Evolutionary conservation across 148 eudicot species (phyloP), one percentile per base, ranked within the genome.

Genomic region (Vaccinium myrtillus): DNA sequence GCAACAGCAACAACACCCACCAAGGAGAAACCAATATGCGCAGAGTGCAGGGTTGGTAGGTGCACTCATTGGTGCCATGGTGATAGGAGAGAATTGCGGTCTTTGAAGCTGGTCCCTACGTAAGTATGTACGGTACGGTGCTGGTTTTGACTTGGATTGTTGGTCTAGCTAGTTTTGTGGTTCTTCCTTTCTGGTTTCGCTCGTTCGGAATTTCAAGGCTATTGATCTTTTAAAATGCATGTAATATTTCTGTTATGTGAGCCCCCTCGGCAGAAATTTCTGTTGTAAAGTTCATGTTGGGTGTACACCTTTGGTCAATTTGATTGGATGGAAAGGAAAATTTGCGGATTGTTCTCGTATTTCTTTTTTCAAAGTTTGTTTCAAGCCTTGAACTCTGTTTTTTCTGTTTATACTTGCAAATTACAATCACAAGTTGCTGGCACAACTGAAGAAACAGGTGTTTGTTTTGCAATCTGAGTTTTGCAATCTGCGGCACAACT

Each of bases 41-140:
- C 77, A 87, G 91, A 90, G 94, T 9, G 54, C 87, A 10, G 94
- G 94, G 23, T 77, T 90, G 67, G 48, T 90, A 0, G 94, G 94
- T 36, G 93, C 92, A 32, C 91, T 88, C 9, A 14, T 92, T 46
- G 92, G 93, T 50, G 92, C 91, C 49, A 51, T 77, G 80, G 55
- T 77, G 80, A 51, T 77, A 50, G 61, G 19, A 51, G 80, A 77
- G 77, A 36, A 30, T 27, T 27, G 27, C 16, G 74, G 43, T 69
- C 32, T 13, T 39, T 69, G 74, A 69, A 69, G 74, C 43, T 13
- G 74, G 74, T 27, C 8, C 74, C 74, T 69, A 32, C 3, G 74
- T 43, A 43, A 4, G 46, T 69, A 32, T 9, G 74, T 43, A 43
- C 46, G 46, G 74, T 43, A 43, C 46, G 46, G 2, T 30, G 8